A percentile compares a stretch with the other conserved stretches of the same genome.
Conservation (phyloP, 352 stramenopile genomes). For the Globisporangium irregulare region DNA sequence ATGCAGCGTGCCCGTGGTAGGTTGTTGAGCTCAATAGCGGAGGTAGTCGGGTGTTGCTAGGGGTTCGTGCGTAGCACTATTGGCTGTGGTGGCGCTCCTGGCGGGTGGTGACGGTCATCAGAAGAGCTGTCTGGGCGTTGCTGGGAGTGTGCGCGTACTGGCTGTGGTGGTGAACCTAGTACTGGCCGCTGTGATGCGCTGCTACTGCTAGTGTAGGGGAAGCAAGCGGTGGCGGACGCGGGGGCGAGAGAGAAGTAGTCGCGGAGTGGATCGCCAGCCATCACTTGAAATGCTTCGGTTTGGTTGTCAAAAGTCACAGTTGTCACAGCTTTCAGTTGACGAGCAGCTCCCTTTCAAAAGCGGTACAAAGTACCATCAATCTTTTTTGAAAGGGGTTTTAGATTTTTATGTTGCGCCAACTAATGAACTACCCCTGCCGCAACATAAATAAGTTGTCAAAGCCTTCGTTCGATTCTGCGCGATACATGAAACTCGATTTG, state of each 20-base stretch:
- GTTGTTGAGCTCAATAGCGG: too few species aligned
- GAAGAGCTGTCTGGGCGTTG: background rate
- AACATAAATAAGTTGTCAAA: too few species aligned
- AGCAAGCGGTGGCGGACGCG: background rate
- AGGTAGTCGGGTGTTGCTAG: too few species aligned
- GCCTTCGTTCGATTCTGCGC: too few species aligned
- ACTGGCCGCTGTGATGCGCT: background rate
- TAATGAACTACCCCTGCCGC: too few species aligned
- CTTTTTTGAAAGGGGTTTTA: background rate
- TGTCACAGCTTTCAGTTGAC: background rate
- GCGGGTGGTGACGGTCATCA: too few species aligned
- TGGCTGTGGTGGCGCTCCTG: too few species aligned
- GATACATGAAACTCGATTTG: too few species aligned
- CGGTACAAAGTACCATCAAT: background rate
- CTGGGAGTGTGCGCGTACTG: background rate
- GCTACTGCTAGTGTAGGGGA: background rate
- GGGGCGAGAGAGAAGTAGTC: slow-evolving; percentile 6
- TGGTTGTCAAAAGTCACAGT: background rate
- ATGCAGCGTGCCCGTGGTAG: too few species aligned
- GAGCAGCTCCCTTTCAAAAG: background rate
- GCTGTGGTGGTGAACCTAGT: too few species aligned
- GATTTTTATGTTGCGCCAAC: too few species aligned
- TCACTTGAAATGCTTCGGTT: background rate
- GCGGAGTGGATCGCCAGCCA: slow-evolving; percentile 1
- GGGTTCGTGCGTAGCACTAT: too few species aligned